Evolutionary conservation across 495 filamentous ascomycete genomes (phyloP).

Genomic region (Hyaloscypha hepaticicola): DNA sequence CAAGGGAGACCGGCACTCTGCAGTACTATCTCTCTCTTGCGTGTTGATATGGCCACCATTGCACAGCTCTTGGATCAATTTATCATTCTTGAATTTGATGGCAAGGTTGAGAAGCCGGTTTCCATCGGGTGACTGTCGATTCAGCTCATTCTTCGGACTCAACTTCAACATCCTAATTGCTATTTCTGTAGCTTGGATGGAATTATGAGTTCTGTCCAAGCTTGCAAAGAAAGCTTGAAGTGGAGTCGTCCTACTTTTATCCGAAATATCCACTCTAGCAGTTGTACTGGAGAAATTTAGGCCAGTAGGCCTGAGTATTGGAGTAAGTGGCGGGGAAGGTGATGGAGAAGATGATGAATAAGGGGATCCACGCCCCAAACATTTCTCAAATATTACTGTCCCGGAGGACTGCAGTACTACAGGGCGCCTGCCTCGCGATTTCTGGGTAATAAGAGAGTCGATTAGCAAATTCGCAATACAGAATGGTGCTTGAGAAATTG

Average conservation of each 20-base stretch:
- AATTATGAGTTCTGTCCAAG: background rate
- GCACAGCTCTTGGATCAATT: slow-evolving; percentile 6
- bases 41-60: background rate
- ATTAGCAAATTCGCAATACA: no score
- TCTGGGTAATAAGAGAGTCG: no score
- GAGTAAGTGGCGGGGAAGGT: no score
- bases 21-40: background rate
- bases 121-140: slow-evolving; percentile 1
- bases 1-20: background rate
- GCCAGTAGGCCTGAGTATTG: no score
- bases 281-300: no score
- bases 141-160: background rate
- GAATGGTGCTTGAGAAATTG: no score
- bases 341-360: no score
- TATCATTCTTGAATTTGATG: background rate
- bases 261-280: background rate
- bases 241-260: background rate
- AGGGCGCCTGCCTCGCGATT: no score
- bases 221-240: slow-evolving; percentile 2
- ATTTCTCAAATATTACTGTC: no score
- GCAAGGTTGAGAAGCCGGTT: background rate
- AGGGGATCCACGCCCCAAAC: no score
- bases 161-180: background rate
- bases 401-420: no score
- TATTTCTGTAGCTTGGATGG: background rate